Evolutionary conservation across 2,329 filamentous ascomycete species (phyloP), one percentile per base, ranked within the genome.

Genomic region (Pseudohalonectria lignicola): DNA sequence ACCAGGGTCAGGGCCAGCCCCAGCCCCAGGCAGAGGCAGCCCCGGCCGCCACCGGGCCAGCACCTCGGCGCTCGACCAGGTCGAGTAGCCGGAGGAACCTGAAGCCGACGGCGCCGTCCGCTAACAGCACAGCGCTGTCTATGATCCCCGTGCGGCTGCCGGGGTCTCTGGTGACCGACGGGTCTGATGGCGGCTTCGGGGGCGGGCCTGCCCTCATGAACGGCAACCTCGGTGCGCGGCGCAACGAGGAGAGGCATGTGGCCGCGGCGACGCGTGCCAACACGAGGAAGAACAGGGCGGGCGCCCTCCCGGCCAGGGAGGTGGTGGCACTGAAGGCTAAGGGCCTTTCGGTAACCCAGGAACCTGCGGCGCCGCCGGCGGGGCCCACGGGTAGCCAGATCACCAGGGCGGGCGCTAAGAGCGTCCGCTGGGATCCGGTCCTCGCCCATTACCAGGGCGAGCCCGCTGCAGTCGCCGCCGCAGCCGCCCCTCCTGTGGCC

Each of bases 221-320:
- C n/a, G n/a, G n/a, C n/a, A 47, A 33, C n/a, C 41, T 44, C 9
- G 42, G 42, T 4, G 38, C 45, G 21, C 45, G 49, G 29, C 54
- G 57, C 33, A 60, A 44, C 41, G 56, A 54, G 12, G 64, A 64
- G 31, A 64, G 63, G 46, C 60, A 66, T 33, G 45, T 66, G 8
- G 62, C 61, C 0, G 51, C 57, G 2, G 41, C 65, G 31, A 68
- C 64, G 1, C 49, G 58, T 4, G 51, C 56, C 36, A 69, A 69
- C 42, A 69, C 64, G 2, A 53, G 61, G 20, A 64, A 62, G 44
- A 69, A 69, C 42, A 66, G 66, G 49, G 58, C 48, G 4, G 52
- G 47, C 15, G 54, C 64, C 1, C 39, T 62, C 5, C 49, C 46
- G 6, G 59, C 62, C 0, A 43, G 46, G 13, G 37, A 52, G 1